These are phyloP conservation scores for Globisporangium solare DNA, from an alignment of 352 stramenopile species.

Conservation along the genomic window DNA sequence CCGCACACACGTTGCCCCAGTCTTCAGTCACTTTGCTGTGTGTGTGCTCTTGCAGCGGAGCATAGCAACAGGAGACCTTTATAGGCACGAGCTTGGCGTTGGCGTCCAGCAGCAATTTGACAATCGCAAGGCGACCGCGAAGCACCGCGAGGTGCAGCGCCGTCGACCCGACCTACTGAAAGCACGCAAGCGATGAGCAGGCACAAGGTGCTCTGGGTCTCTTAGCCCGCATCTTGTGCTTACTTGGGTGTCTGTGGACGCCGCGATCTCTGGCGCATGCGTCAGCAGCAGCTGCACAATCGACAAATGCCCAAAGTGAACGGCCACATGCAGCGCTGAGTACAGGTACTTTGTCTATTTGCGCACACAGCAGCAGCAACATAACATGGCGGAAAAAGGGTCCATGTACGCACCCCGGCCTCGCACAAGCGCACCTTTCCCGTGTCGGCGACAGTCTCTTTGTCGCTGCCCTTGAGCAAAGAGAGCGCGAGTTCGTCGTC, in stretches of 20 bases:
- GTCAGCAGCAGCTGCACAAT: conserved; percentile 51
- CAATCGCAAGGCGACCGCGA: conserved; percentile 36
- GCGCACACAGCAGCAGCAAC: background rate
- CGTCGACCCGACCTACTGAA: conserved; percentile 36
- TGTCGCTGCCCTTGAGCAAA: conserved; percentile 19
- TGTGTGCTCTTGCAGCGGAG: background rate
- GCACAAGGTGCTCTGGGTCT: background rate
- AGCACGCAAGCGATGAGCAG: background rate
- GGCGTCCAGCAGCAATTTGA: conserved; percentile 38
- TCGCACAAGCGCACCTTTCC: conserved; percentile 5
- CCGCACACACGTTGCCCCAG: background rate
- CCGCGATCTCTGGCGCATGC: conserved; percentile 14
- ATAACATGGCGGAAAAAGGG: background rate
- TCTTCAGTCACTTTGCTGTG: conserved; percentile 2
- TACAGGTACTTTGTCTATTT: conserved; percentile 59
- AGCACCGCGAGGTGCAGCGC: conserved; percentile 65
- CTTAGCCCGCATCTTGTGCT: too few relatives aligned
- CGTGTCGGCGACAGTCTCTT: conserved; percentile 5
- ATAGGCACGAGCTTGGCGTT: conserved; percentile 32
- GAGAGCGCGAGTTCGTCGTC: conserved; percentile 36
- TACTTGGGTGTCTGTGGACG: conserved; percentile 30
- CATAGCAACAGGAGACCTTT: conserved; percentile 24
- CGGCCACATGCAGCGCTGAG: conserved; percentile 62
- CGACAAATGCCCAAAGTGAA: conserved; percentile 45
- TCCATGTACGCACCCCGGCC: too few relatives aligned